Evolutionary conservation across 2,329 filamentous ascomycete genomes (phyloP).

Genomic region (Nigrograna mackinnonii): DNA sequence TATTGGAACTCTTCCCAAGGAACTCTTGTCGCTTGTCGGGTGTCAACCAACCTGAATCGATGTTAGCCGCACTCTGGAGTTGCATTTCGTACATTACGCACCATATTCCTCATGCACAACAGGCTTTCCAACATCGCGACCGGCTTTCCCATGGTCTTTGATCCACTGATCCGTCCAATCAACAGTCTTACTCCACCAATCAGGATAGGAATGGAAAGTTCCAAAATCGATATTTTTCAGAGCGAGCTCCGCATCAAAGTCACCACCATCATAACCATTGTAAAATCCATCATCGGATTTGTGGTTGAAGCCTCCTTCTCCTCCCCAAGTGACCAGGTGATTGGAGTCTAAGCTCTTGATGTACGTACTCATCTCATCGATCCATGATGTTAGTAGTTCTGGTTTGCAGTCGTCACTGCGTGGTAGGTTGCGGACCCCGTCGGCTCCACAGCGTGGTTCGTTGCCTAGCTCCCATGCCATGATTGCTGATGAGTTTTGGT

Average conservation of each 20-base stretch:
- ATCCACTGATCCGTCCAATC: constrained; percentile 60
- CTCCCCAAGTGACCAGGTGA: constrained; percentile 60
- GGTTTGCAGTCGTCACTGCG: constrained; percentile 37
- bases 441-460: constrained; percentile 42
- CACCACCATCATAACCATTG: constrained; percentile 53
- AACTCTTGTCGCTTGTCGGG: constrained; percentile 53
- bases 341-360: constrained; percentile 57
- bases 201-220: constrained; percentile 60
- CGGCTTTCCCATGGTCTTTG: constrained; percentile 54
- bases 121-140: constrained; percentile 51
- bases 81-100: no score
- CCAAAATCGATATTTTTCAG: constrained; percentile 58
- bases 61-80: background rate
- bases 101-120: constrained; percentile 60
- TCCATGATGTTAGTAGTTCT: constrained; percentile 52
- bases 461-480: constrained; percentile 62
- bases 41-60: constrained; percentile 52
- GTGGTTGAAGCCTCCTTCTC: constrained; percentile 46
- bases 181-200: constrained; percentile 59
- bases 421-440: constrained; percentile 29
- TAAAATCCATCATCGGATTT: constrained; percentile 37
- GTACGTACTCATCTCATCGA: constrained; percentile 58
- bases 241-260: constrained; percentile 56
- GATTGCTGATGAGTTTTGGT: constrained; percentile 51
- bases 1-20: constrained; percentile 47